Evolutionary conservation across 371 early-diverging fungal species (phyloP).

Genomic region (Mortierella sp.): DNA sequence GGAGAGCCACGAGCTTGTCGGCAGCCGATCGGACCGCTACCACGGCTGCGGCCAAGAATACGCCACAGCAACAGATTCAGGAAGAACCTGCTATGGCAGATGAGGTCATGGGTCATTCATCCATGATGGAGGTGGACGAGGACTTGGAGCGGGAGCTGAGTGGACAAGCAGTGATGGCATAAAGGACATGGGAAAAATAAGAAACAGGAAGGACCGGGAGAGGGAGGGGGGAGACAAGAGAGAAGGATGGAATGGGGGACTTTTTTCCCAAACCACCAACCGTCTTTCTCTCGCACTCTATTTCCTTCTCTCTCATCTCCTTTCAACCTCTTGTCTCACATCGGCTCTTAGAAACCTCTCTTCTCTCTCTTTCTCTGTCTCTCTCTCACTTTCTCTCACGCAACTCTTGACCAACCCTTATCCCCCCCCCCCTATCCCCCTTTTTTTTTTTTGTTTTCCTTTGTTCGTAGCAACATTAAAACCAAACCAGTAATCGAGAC

Average conservation of each 20-base stretch:
- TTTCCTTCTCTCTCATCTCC: too few species aligned
- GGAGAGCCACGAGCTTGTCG: constrained; percentile 41
- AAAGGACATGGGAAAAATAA: background rate
- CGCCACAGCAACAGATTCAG: constrained; percentile 37
- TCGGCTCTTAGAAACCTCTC: background rate
- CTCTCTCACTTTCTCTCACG: background rate
- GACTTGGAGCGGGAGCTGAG: constrained; percentile 68
- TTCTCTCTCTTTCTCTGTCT: background rate
- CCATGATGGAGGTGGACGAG: constrained; percentile 66
- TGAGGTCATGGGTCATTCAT: constrained; percentile 23
- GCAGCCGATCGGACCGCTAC: constrained; percentile 49
- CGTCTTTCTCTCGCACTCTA: too few species aligned
- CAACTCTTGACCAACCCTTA: constrained; percentile 75
- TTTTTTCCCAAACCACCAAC: too few species aligned
- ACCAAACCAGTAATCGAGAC: too few species aligned
- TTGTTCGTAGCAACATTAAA: background rate
- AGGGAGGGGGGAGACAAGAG: too few species aligned
- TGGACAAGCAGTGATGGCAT: constrained; percentile 36
- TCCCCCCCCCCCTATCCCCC: too few species aligned
- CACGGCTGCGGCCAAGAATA: constrained; percentile 35
- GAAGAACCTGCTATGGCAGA: constrained; percentile 43
- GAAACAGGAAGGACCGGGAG: too few species aligned
- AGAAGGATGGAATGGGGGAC: too few species aligned
- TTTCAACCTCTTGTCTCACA: too few species aligned
- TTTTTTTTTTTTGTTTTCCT: constrained; percentile 88